phyloP scores from a whole-genome alignment of 306 rosid species.

The Herpetospermum pedunculosum region DNA sequence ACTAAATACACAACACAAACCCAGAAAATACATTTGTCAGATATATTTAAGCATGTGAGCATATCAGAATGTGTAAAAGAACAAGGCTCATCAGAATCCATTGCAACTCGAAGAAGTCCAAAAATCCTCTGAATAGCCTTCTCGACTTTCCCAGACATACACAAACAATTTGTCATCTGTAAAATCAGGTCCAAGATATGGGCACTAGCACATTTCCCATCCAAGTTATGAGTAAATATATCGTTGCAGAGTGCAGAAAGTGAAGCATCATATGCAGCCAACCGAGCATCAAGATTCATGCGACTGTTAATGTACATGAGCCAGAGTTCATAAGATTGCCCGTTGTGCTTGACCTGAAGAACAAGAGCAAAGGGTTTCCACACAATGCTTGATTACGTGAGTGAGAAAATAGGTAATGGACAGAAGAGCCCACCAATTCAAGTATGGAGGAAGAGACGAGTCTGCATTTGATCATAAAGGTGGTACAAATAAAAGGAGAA shows the following conservation, averaged over 20 bases:
- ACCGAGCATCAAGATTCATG: conserved; percentile 45
- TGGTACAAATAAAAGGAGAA: background rate
- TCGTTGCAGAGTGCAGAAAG: conserved; percentile 49
- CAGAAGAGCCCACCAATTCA: conserved; percentile 4
- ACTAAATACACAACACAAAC: conserved; percentile 83
- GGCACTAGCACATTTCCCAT: conserved; percentile 45
- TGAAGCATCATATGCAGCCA: conserved; percentile 56
- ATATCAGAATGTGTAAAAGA: conserved; percentile 42
- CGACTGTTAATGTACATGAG: conserved; percentile 85
- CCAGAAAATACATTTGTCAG: conserved; percentile 94
- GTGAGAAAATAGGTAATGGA: conserved; percentile 2
- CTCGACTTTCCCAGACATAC: conserved; percentile 80
- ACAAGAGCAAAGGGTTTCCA: conserved; percentile 35
- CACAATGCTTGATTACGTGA: conserved; percentile 8
- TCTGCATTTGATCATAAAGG: background rate
- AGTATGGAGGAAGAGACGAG: background rate
- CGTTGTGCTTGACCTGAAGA: conserved; percentile 69
- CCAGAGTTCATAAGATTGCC: conserved; percentile 76
- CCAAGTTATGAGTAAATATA: conserved; percentile 32
- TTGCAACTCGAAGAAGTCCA: conserved; percentile 31
- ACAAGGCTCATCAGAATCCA: conserved; percentile 36
- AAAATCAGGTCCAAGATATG: conserved; percentile 78
- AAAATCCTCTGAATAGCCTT: conserved; percentile 52
- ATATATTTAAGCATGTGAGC: conserved; percentile 58
- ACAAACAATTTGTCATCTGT: conserved; percentile 74